Evolutionary conservation across 1,139 yeast genomes (phyloP), one percentile per base, ranked within the genome.

Genomic region (Hemisphaericaspora lyxosophila): DNA sequence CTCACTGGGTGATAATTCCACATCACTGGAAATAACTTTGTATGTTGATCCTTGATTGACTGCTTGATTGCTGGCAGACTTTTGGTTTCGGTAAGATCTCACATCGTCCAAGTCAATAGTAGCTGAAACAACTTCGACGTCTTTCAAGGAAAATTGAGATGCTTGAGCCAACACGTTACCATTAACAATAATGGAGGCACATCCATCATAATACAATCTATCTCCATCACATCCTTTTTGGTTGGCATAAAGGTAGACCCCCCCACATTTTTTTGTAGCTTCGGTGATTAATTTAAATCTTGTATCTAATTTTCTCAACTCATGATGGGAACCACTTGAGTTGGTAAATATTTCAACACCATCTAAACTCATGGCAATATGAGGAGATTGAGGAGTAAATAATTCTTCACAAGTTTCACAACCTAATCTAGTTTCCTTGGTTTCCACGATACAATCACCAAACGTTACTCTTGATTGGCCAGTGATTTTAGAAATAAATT

Each of bases 211-310:
- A 60, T 94, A 92, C 38, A 92, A 66, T 43, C 99, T 75, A 57
- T 94, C 99, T 48, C 99, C 99, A 60, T 94, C 99, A 60, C 99
- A 92, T 5, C 99, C 99, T 46, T 85, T 82, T 63, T 94, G 99
- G 59, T 92, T 92, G 16, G 98, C 80, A 55, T 92, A 92, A 39
- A 92, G 68, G 54, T 92, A 92, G 20, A 92, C 80, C 28, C 99
- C 99, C 32, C 99, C 99, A 57, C 97, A 89, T 60, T 92, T 89
- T 41, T 87, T 78, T 4, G 97, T 89, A 2, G 98, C 98, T 57
- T 86, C 96, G 22, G 82, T 78, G 50, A 92, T 94, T 53, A 94
- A 74, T 41, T 84, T 78, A 66, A 92, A 69, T 51, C 99, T 74
- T 4, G 89, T 83, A 60, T 90, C 80, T 49, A 92, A 73, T 57